A percentile compares a stretch with the other conserved stretches of the same genome.
phyloP scores from a whole-genome alignment of 2,329 filamentous ascomycete species.

The Aspergillus flavus region DNA sequence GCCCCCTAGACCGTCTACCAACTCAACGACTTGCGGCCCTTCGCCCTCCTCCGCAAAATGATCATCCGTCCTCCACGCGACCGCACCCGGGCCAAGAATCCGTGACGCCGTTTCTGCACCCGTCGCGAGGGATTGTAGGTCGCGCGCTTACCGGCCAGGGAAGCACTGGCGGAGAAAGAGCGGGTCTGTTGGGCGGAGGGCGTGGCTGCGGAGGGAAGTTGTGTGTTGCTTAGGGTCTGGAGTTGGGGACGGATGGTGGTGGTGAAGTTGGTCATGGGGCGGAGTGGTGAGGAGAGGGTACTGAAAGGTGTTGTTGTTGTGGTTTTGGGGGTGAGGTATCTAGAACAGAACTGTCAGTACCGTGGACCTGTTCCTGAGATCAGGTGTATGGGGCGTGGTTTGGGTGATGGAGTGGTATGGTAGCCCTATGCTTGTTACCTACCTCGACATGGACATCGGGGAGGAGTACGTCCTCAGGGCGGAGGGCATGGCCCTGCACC shows the following conservation, averaged over 20 bases:
- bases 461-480: slow-evolving; percentile 27
- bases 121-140: slow-evolving; percentile 63
- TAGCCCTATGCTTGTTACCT: neutral
- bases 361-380: slow-evolving; percentile 9
- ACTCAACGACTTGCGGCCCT: slow-evolving; percentile 56
- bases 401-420: neutral
- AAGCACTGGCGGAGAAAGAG: slow-evolving; percentile 48
- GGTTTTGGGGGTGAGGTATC: slow-evolving; percentile 13
- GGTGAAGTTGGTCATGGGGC: slow-evolving; percentile 18
- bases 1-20: slow-evolving; percentile 44
- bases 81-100: slow-evolving; percentile 58
- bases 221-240: slow-evolving; percentile 3
- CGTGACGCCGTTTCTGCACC: slow-evolving; percentile 64
- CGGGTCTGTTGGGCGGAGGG: slow-evolving; percentile 29
- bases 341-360: neutral
- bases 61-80: slow-evolving; percentile 57
- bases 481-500: slow-evolving; percentile 35
- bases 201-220: slow-evolving; percentile 7
- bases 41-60: slow-evolving; percentile 56
- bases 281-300: slow-evolving; percentile 13
- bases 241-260: slow-evolving; percentile 8
- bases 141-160: slow-evolving; percentile 49
- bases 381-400: neutral
- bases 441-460: slow-evolving; percentile 15
- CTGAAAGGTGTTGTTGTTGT: slow-evolving; percentile 4